Base-by-base conservation (phyloP, 2,329 filamentous ascomycete species). In the Fusarium algeriense region DNA sequence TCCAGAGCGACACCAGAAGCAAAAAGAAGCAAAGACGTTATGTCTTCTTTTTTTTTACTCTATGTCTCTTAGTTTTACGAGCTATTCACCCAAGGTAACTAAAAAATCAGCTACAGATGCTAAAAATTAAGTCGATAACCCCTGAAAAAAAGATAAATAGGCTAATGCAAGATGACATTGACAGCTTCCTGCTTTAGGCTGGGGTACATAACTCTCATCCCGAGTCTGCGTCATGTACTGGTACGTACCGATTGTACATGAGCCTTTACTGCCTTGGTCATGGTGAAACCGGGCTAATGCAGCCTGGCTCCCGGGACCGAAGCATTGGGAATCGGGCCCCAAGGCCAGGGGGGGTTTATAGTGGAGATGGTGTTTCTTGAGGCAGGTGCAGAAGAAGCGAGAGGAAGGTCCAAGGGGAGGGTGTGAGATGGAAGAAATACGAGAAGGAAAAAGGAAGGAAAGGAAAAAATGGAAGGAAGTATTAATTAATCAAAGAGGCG, bases 151-250 rank as follows among this genome's bases (percentile, higher is more conserved):
- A 54, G 43, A 63, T 48, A 60, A 55, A 52, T 59, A 64, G 71
- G 64, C 70, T 71, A 71, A 75, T 75, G 73, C 72, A 73, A 69
- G 67, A 75, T 75, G 73, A 65, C 70, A 63, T 62, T 75, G 73
- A 75, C 72, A 75, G 73, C 72, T 75, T 69, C 67, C 67, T 64
- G 37, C 59, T 58, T 40, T 44, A 46, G 59, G 44, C 67, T 70
- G 67, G 65, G 65, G 64, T 68, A 60, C 57, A 50, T 32, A 34
- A 40, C 20, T 28, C 43, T 45, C 54, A 60, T 64, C 61, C 60
- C 44, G 52, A 40, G 60, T 67, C 53, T 63, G 45, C 40, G 52
- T 34, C 43, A 57, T 19, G 64, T 68, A 69, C 46, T 28, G 19
- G 66, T 69, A 69, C 66, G 66, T 69, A 69, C 49, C 48, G 7